Conservation (phyloP, 1,284 basidiomycete genomes). For the Filobasidium uniguttulatum region DNA sequence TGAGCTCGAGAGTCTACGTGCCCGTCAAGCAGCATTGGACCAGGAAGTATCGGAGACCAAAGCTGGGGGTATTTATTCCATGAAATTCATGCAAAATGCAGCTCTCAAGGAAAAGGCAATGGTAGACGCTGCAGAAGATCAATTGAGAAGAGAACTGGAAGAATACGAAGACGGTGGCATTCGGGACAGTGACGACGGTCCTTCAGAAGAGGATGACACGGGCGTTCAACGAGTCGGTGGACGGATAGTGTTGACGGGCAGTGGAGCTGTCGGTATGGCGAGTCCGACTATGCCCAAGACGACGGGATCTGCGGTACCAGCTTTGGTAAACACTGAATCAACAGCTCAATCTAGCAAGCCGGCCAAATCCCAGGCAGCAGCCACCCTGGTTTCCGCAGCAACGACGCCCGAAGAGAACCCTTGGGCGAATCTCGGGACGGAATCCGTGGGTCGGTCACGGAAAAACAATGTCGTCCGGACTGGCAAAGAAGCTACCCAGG, state of each 20-base stretch:
- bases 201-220: constrained; percentile 29
- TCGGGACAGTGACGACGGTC: constrained; percentile 35
- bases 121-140: constrained; percentile 51
- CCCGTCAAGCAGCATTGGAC: constrained; percentile 29
- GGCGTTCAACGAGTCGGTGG: constrained; percentile 38
- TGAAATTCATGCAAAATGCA: constrained; percentile 94
- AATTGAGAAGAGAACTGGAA: constrained; percentile 53
- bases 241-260: constrained; percentile 40
- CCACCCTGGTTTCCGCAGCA: constrained; percentile 12
- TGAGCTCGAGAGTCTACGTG: constrained; percentile 47
- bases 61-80: constrained; percentile 60
- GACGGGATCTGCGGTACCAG: too few relatives aligned
- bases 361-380: too few relatives aligned
- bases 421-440: constrained; percentile 47
- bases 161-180: constrained; percentile 44
- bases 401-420: constrained; percentile 45
- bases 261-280: constrained; percentile 1
- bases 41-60: constrained; percentile 27
- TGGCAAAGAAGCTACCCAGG: constrained; percentile 47
- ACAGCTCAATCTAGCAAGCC: too few relatives aligned
- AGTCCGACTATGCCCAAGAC: too few relatives aligned
- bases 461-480: constrained; percentile 54
- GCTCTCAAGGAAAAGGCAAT: constrained; percentile 51
- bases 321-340: too few relatives aligned
- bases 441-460: constrained; percentile 40